A percentile compares a stretch with the other conserved stretches of the same genome.
Conservation (phyloP, 306 rosid genomes). For the Cucurbita pepo region DNA sequence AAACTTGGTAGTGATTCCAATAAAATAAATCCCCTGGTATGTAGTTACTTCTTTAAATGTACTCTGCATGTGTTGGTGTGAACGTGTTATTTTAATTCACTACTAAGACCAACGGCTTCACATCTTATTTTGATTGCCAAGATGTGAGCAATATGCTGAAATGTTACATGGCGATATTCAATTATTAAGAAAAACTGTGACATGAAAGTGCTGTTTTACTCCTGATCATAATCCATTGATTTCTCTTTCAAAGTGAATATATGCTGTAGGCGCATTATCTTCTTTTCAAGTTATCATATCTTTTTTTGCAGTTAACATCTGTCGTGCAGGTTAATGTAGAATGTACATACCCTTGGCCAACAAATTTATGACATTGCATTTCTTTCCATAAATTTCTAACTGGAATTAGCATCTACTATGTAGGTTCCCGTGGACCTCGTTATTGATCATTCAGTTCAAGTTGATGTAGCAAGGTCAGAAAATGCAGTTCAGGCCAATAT, state of each 20-base stretch:
- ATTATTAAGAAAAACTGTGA: neutral
- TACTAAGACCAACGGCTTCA: neutral
- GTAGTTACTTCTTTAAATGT: conserved; percentile 1
- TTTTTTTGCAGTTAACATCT: neutral
- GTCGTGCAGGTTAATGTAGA: neutral
- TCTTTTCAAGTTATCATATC: neutral
- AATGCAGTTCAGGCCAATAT: conserved; percentile 86
- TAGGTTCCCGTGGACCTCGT: conserved; percentile 97
- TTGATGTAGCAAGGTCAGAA: conserved; percentile 68
- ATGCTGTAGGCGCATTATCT: neutral
- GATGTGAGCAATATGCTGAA: neutral
- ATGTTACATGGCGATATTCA: neutral
- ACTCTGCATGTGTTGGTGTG: neutral
- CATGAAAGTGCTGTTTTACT: neutral
- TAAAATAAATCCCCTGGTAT: conserved; percentile 87
- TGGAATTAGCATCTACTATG: conserved; percentile 12
- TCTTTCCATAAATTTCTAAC: neutral
- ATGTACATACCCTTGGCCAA: neutral
- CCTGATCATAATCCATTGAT: neutral
- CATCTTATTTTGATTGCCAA: neutral
- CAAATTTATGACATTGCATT: neutral
- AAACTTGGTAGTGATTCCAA: conserved; percentile 79
- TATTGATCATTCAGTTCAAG: conserved; percentile 90
- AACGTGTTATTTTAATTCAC: neutral
- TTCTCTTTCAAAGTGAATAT: neutral